Conservation (phyloP, 2,329 filamentous ascomycete genomes). For the Teratosphaeria epicoccoides region DNA sequence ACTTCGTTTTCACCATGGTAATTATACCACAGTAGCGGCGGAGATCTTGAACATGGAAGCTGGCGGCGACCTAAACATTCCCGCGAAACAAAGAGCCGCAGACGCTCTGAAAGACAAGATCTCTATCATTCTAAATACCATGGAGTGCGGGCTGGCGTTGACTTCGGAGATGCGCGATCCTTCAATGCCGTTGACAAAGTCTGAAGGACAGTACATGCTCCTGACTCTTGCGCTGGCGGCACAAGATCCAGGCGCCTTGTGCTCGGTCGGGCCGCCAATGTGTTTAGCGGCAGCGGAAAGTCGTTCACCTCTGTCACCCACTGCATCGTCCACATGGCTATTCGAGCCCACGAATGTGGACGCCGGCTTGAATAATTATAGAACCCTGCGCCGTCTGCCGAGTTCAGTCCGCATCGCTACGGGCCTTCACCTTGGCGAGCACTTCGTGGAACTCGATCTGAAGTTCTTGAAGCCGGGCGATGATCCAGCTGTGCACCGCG, state of each 20-base stretch:
- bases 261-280: slow-evolving; percentile 25
- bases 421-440: slow-evolving; percentile 23
- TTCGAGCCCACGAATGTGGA: slow-evolving; percentile 25
- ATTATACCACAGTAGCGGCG: slow-evolving; percentile 27
- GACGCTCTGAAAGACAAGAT: slow-evolving; percentile 36
- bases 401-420: slow-evolving; percentile 11
- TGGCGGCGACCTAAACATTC: slow-evolving; percentile 32
- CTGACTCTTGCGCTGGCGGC: slow-evolving; percentile 32
- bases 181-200: slow-evolving; percentile 20
- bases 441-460: slow-evolving; percentile 32
- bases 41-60: slow-evolving; percentile 33
- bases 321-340: slow-evolving; percentile 17
- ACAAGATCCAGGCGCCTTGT: slow-evolving; percentile 32
- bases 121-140: slow-evolving; percentile 32
- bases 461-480: slow-evolving; percentile 27
- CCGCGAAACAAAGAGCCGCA: slow-evolving; percentile 29
- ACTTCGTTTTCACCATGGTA: slow-evolving; percentile 21
- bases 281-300: slow-evolving; percentile 9
- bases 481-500: not conserved
- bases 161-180: slow-evolving; percentile 19
- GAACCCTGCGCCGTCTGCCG: slow-evolving; percentile 20
- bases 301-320: slow-evolving; percentile 7
- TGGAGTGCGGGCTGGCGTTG: slow-evolving; percentile 30
- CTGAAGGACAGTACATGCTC: slow-evolving; percentile 33
- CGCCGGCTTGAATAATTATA: slow-evolving; percentile 25